Conservation (phyloP, 208 protist species). For the Blastocrithidia nonstop region DNA sequence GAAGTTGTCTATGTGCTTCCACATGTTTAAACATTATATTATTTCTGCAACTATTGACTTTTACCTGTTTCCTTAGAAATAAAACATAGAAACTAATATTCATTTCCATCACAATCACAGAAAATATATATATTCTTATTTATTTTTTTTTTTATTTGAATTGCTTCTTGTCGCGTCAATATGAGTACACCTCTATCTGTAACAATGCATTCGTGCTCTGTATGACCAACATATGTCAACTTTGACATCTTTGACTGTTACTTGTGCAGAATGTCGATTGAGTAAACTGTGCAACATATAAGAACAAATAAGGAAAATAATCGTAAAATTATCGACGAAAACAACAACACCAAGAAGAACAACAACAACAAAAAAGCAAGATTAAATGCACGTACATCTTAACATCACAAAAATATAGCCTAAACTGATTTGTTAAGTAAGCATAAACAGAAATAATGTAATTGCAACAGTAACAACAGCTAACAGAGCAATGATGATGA, state of each 20-base stretch:
- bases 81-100: too few species aligned
- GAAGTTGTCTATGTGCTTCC: background rate
- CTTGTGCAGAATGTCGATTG: constrained; percentile 38
- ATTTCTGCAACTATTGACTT: constrained; percentile 5
- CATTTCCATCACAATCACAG: background rate
- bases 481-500: background rate
- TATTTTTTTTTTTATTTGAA: background rate
- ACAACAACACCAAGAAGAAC: background rate
- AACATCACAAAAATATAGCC: too few species aligned
- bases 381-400: too few species aligned
- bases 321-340: too few species aligned
- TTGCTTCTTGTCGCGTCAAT: background rate
- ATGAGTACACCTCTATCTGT: constrained; percentile 23
- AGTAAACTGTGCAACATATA: constrained; percentile 53
- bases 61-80: too few species aligned
- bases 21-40: background rate
- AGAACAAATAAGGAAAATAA: constrained; percentile 9
- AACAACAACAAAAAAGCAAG: too few species aligned
- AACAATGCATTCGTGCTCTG: constrained; percentile 50
- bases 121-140: constrained; percentile 1
- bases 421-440: too few species aligned
- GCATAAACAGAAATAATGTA: too few species aligned
- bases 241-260: constrained; percentile 47
- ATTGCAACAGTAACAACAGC: constrained; percentile 1
- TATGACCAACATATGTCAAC: constrained; percentile 56